Conservation (phyloP, 495 filamentous ascomycete species). For the Lineolata rhizophorae region DNA sequence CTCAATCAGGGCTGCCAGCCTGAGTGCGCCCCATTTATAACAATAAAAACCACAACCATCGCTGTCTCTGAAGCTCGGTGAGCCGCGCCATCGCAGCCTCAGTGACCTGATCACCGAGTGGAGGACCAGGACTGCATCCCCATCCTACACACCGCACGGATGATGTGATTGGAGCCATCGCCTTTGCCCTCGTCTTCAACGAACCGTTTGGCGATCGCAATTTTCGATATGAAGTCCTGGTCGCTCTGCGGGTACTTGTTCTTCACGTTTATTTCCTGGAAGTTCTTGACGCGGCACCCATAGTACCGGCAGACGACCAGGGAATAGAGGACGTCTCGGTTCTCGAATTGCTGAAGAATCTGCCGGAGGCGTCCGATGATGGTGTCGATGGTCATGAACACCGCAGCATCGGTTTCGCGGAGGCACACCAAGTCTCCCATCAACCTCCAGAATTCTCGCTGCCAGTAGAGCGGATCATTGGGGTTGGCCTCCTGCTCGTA, state of each 20-base stretch:
- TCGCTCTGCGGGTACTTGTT: slow-evolving; percentile 38
- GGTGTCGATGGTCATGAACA: slow-evolving; percentile 37
- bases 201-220: slow-evolving; percentile 64
- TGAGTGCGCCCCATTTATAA: too few species aligned
- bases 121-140: slow-evolving; percentile 39
- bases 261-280: slow-evolving; percentile 33
- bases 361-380: slow-evolving; percentile 37
- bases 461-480: slow-evolving; percentile 23
- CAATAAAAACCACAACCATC: too few species aligned
- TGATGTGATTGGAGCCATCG: slow-evolving; percentile 58
- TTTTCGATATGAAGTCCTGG: slow-evolving; percentile 46
- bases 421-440: slow-evolving; percentile 51
- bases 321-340: slow-evolving; percentile 81
- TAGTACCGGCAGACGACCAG: slow-evolving; percentile 60
- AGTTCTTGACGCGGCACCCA: slow-evolving; percentile 42
- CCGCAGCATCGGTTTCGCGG: slow-evolving; percentile 32
- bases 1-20: too few species aligned
- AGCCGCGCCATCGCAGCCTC: too few species aligned
- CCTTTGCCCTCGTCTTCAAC: slow-evolving; percentile 49
- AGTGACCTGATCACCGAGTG: too few species aligned
- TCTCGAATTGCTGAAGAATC: slow-evolving; percentile 57
- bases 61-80: too few species aligned
- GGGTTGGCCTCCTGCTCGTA: neutral
- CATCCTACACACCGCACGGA: slow-evolving; percentile 56
- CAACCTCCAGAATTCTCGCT: slow-evolving; percentile 62